These are phyloP conservation scores for Penicillium sp. DNA, from an alignment of 2,329 filamentous ascomycete species.

Conservation along the genomic window DNA sequence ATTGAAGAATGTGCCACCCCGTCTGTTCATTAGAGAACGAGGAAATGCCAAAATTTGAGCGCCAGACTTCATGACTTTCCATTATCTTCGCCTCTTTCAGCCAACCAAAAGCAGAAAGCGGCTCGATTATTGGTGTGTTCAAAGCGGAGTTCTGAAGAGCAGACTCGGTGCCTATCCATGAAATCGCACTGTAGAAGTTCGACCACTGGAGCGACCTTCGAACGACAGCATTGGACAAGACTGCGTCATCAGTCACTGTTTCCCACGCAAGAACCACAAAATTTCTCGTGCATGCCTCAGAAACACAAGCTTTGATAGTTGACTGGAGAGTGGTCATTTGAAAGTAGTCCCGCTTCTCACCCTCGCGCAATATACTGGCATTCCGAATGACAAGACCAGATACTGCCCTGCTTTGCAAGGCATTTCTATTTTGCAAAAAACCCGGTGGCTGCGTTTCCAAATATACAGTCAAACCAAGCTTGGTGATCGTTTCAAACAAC, in stretches of 20 bases:
- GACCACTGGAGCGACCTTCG: slow-evolving; percentile 49
- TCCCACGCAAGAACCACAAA: slow-evolving; percentile 49
- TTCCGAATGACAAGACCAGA: slow-evolving; percentile 44
- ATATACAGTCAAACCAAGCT: slow-evolving; percentile 43
- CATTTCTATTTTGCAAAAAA: slow-evolving; percentile 39
- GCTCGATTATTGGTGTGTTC: slow-evolving; percentile 36
- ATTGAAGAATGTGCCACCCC: slow-evolving; percentile 29
- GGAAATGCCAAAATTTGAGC: slow-evolving; percentile 30
- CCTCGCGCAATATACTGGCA: slow-evolving; percentile 42
- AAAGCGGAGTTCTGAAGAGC: slow-evolving; percentile 38
- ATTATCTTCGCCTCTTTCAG: slow-evolving; percentile 49
- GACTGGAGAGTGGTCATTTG: slow-evolving; percentile 42
- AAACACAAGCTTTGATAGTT: slow-evolving; percentile 48
- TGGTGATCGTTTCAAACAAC: slow-evolving; percentile 35
- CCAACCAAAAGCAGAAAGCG: slow-evolving; percentile 49
- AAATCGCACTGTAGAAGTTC: slow-evolving; percentile 47
- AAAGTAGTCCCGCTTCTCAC: slow-evolving; percentile 48
- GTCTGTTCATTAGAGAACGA: slow-evolving; percentile 13
- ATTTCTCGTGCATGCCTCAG: slow-evolving; percentile 46
- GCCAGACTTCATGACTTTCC: slow-evolving; percentile 45
- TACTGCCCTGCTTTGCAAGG: slow-evolving; percentile 36
- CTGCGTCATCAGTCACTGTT: slow-evolving; percentile 41
- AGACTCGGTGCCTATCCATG: slow-evolving; percentile 44
- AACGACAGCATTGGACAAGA: slow-evolving; percentile 43
- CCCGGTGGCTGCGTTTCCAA: slow-evolving; percentile 43